Conservation (phyloP, 2,329 filamentous ascomycete species). For the Pseudopithomyces maydicus region DNA sequence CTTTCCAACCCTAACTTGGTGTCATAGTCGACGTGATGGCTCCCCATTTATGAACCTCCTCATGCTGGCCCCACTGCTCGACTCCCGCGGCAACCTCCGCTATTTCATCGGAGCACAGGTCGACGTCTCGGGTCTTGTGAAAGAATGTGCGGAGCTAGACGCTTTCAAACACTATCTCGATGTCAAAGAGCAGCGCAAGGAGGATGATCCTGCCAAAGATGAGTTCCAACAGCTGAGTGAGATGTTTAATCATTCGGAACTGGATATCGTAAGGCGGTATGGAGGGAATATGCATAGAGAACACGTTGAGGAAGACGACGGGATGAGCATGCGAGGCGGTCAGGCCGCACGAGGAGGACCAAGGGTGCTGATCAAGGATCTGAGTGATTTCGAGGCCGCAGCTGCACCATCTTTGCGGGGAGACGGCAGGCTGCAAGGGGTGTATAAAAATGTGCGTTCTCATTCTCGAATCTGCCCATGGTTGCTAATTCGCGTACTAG, state of each 20-base stretch:
- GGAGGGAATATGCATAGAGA: conserved; percentile 69
- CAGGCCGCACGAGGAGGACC: conserved; percentile 32
- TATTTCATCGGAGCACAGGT: conserved; percentile 77
- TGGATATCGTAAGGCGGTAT: conserved; percentile 66
- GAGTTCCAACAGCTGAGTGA: conserved; percentile 70
- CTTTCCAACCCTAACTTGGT: background rate
- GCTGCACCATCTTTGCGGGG: conserved; percentile 17
- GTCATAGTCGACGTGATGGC: conserved; percentile 68
- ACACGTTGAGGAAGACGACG: conserved; percentile 54
- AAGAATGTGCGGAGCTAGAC: conserved; percentile 68
- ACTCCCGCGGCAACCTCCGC: conserved; percentile 68
- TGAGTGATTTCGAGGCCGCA: conserved; percentile 37
- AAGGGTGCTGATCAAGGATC: conserved; percentile 56
- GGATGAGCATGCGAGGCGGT: conserved; percentile 15
- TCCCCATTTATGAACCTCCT: conserved; percentile 78
- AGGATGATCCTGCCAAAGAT: conserved; percentile 53
- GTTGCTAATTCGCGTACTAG: conserved; percentile 28
- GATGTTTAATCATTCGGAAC: conserved; percentile 71
- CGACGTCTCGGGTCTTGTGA: conserved; percentile 71
- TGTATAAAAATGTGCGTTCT: conserved; percentile 62
- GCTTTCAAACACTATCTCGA: conserved; percentile 60
- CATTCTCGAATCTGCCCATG: background rate
- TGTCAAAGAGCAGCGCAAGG: conserved; percentile 37
- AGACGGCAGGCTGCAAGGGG: conserved; percentile 48
- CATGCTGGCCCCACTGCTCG: conserved; percentile 73